phyloP scores from a whole-genome alignment of 2,329 filamentous ascomycete species.

The Magnaporthales sp. region DNA sequence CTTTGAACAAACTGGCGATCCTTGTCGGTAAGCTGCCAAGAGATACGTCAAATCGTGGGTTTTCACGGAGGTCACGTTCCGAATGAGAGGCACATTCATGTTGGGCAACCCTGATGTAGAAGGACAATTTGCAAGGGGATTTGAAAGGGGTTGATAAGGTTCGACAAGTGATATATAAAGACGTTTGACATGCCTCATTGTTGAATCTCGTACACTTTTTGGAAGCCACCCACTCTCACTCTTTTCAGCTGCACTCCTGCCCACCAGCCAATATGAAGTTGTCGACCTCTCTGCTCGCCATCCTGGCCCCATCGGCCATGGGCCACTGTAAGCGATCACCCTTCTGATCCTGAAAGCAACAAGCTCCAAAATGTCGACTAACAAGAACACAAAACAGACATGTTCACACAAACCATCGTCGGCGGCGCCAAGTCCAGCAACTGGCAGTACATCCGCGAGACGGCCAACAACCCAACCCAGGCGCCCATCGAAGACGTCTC shows the following conservation, averaged over 20 bases:
- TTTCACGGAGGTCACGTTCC: neutral
- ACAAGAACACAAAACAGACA: neutral
- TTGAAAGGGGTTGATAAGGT: too few relatives aligned
- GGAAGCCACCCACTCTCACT: neutral
- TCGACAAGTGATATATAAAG: neutral
- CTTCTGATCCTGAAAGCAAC: neutral
- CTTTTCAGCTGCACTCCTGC: neutral
- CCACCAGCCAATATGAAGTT: neutral
- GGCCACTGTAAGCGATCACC: neutral
- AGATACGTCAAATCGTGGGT: neutral
- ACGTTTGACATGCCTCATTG: neutral
- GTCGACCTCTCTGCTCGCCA: neutral
- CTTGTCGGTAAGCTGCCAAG: neutral
- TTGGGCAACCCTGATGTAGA: neutral
- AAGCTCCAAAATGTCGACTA: neutral
- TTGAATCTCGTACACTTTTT: neutral
- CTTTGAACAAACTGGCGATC: too few relatives aligned
- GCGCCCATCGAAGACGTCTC: constrained; percentile 18
- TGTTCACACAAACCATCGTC: constrained; percentile 1
- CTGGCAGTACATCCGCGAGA: constrained; percentile 23
- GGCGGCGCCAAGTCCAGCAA: constrained; percentile 8
- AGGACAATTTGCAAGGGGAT: too few relatives aligned
- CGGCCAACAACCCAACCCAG: constrained; percentile 25
- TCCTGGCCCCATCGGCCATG: neutral
- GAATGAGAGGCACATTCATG: neutral